phyloP scores from a whole-genome alignment of 805 yeast genomes.

The Candida maris region DNA sequence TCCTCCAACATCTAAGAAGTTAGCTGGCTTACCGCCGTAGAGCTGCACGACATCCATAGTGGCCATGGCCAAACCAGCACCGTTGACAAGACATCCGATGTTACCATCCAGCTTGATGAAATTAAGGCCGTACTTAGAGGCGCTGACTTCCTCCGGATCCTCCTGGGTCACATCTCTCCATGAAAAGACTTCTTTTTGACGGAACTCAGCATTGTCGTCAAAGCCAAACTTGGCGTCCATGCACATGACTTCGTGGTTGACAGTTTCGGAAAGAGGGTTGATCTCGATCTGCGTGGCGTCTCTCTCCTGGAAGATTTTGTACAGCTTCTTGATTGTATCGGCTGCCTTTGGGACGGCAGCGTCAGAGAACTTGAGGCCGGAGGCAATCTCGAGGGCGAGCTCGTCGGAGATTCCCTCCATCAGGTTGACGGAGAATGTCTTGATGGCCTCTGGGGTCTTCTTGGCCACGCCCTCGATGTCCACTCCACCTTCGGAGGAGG shows the following conservation, averaged over 20 bases:
- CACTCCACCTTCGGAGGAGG: slow-evolving; percentile 99
- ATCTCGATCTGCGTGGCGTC: slow-evolving; percentile 99
- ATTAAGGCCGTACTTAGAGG: slow-evolving; percentile 84
- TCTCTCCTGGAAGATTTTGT: slow-evolving; percentile 82
- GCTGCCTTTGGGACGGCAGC: slow-evolving; percentile 85
- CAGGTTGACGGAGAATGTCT: slow-evolving; percentile 77
- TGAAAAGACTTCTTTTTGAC: slow-evolving; percentile 90
- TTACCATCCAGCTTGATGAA: slow-evolving; percentile 97
- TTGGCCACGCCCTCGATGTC: slow-evolving; percentile 98
- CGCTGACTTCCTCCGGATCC: slow-evolving; percentile 95
- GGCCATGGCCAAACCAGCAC: slow-evolving; percentile 99
- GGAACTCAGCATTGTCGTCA: slow-evolving; percentile 93
- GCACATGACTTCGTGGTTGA: slow-evolving; percentile 85
- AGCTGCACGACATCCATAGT: slow-evolving; percentile 99
- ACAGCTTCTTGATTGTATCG: slow-evolving; percentile 77
- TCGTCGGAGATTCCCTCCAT: slow-evolving; percentile 75
- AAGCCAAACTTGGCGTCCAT: slow-evolving; percentile 99
- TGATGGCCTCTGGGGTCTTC: slow-evolving; percentile 85
- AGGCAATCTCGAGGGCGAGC: slow-evolving; percentile 73
- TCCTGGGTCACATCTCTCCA: slow-evolving; percentile 99
- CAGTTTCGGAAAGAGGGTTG: slow-evolving; percentile 94
- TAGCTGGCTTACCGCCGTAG: slow-evolving; percentile 98
- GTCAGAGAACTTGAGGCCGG: slow-evolving; percentile 73
- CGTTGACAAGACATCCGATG: slow-evolving; percentile 98
- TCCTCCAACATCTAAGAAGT: slow-evolving; percentile 99